Percentiles rank a stretch among this genome's conserved stretches.
Conservation (phyloP, 2,329 filamentous ascomycete genomes). For the Microsporum ferrugineum region DNA sequence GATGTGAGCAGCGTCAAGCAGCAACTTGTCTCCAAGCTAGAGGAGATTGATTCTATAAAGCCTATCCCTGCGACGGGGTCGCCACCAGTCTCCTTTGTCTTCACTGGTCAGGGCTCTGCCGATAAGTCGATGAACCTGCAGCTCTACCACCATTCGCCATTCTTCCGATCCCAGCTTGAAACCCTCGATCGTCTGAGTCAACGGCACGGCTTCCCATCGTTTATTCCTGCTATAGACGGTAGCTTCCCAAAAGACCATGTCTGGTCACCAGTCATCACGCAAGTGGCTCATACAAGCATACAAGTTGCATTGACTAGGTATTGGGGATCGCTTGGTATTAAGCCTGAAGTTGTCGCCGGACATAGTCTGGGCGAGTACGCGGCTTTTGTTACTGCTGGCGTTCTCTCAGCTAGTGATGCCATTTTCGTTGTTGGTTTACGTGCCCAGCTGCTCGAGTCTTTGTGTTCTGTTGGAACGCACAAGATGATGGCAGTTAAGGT, state of each 20-base stretch:
- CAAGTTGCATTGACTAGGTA: conserved; percentile 25
- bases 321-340: conserved; percentile 20
- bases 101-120: conserved; percentile 14
- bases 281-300: conserved; percentile 18
- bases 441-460: conserved; percentile 52
- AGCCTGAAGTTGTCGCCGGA: conserved; percentile 20
- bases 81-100: conserved; percentile 8
- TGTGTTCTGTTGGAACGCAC: conserved; percentile 56
- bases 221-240: conserved; percentile 21
- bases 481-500: conserved; percentile 51
- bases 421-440: conserved; percentile 30
- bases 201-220: conserved; percentile 22
- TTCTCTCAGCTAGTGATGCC: conserved; percentile 10
- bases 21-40: background rate
- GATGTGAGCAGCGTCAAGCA: conserved; percentile 15
- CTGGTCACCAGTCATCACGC: conserved; percentile 16
- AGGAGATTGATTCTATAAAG: conserved; percentile 10
- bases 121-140: conserved; percentile 13
- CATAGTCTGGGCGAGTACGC: conserved; percentile 26
- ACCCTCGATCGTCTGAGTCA: conserved; percentile 24
- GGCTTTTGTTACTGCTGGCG: conserved; percentile 23
- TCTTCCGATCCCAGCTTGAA: conserved; percentile 24
- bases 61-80: conserved; percentile 5
- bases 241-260: conserved; percentile 15
- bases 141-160: conserved; percentile 20